Base-by-base conservation (phyloP, 148 eudicot species). In the Mesembryanthemum crystallinum region DNA sequence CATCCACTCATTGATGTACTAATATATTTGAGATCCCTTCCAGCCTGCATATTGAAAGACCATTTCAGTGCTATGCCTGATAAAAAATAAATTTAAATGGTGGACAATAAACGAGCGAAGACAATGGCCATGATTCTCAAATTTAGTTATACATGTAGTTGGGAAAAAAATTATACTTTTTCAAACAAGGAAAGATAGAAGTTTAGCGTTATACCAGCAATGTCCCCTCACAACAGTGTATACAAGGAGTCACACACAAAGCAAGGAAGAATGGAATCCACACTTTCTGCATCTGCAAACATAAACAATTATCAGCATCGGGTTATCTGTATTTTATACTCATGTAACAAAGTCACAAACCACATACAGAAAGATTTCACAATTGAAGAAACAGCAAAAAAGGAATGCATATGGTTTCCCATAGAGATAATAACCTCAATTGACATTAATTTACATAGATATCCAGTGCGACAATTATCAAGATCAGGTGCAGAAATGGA, bases 161-260 rank as follows among this genome's bases (percentile, higher is more conserved):
- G 21, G 64, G 64, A 27, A 55, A 5, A 17, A 61, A 23, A 33
- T 30, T 23, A 10, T n/a, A 69, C 6, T 0, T 69, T 62, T 69
- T 35, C 21, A 25, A 8, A 45, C 10, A 24, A 63, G 39, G 57
- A 11, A 5, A 25, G 54, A 21, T 32, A 55, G 11, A 77, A 67
- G 33, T 18, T 35, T 23, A 25, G 76, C 54, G 37, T 68, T 87
- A 65, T 91, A 96, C 99, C 97, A 96, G 85, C 82, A 96, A 82
- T n/a, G 98, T 89, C 37, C 99, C 98, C 76, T 96, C 99, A 69
- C 91, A 91, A 86, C 98, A 80, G 86, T 89, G 98, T 68, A 90
- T 86, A 80, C 85, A 80, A 57, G 99, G 90, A n/a, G 97, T 86
- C 69, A 91, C 82, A 73, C 85, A 86, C 71, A 92, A 82, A n/a